Base-by-base conservation (phyloP, 1,284 basidiomycete genomes). In the Ustilago loliicola region DNA sequence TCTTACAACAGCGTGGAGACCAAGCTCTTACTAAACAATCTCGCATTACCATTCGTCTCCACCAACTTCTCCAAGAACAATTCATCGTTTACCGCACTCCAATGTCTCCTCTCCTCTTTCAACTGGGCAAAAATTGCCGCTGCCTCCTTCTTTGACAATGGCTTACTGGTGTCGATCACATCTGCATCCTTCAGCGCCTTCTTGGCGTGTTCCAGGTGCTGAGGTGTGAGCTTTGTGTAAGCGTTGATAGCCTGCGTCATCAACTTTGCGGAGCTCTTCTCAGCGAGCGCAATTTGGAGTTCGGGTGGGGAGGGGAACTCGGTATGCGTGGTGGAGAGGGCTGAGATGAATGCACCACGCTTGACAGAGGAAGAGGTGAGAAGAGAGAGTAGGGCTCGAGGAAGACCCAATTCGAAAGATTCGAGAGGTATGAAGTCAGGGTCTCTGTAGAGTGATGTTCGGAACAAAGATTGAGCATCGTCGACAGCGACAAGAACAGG, bases 401-500 rank as follows among this genome's bases (percentile, higher is more conserved):
- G 94, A 23, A 94, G 87, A 10, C 93, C 92, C 3, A 98, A 89
- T 83, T 96, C 92, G 83, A 93, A 94, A 0, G 93, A 87, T 77
- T 93, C 91, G 64, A 98, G 90, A 7, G 88, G 82, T 11, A 89
- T 88, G 86, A 91, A 95, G 61, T 93, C 91, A 1, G 94, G 93
- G 67, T 94, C 91, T 47, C 91, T 90, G 88, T 97, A 98, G 21
- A 88, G 86, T 0, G 92, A 90, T 54, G 89, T 89, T 81, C 90
- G 88, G 85, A 94, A 96, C 36, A 97, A 88, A 0, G 93, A 89
- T 84, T 97, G 95, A 80, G 92, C 91, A 79, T 96, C 94, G 82
- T 98, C 96, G 0, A 97, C 87, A 0, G 94, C 95, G 30, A 96
- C 87, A 7, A 98, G 87, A 1, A 97, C 92, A 0, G 95, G 85